A percentile compares a stretch with the other conserved stretches of the same genome.
These are phyloP conservation scores for Microascus cirrosus DNA, from an alignment of 2,329 filamentous ascomycete genomes.

Conservation along the genomic window DNA sequence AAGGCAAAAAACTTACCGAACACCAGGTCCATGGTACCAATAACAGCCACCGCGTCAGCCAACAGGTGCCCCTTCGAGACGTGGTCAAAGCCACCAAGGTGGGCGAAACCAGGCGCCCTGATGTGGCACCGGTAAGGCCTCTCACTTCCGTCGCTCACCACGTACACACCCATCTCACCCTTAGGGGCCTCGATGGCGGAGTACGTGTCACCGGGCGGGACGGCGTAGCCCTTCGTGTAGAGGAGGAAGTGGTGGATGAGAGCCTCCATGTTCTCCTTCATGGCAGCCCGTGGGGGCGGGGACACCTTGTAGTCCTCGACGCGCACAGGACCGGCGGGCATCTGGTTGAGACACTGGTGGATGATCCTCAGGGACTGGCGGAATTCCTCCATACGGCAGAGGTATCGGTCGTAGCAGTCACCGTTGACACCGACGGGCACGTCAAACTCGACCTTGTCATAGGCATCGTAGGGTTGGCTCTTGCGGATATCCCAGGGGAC, in stretches of 20 bases:
- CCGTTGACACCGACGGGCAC: conserved; percentile 93
- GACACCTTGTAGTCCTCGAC: conserved; percentile 99
- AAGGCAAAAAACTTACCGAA: conserved; percentile 52
- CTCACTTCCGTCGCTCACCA: conserved; percentile 94
- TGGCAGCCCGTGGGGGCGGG: conserved; percentile 87
- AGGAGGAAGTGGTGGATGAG: conserved; percentile 98
- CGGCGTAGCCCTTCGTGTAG: conserved; percentile 96
- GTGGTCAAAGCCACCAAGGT: conserved; percentile 89
- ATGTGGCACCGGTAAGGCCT: conserved; percentile 97
- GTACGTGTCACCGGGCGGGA: conserved; percentile 96
- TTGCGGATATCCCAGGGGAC: conserved; percentile 96
- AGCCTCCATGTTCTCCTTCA: conserved; percentile 99
- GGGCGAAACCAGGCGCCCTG: conserved; percentile 90
- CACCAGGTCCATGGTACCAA: conserved; percentile 81
- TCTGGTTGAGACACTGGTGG: conserved; percentile 97
- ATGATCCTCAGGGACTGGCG: conserved; percentile 96
- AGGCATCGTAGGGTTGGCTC: conserved; percentile 93
- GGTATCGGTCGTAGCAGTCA: conserved; percentile 98
- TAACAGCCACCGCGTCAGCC: conserved; percentile 93
- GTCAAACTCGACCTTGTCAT: conserved; percentile 96
- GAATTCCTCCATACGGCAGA: conserved; percentile 99
- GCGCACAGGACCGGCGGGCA: conserved; percentile 86
- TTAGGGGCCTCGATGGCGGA: conserved; percentile 98
- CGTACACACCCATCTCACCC: conserved; percentile 97
- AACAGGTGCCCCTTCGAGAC: conserved; percentile 84